These are phyloP conservation scores for Cerrena zonata DNA, from an alignment of 1,284 basidiomycete genomes.

Conservation along the genomic window DNA sequence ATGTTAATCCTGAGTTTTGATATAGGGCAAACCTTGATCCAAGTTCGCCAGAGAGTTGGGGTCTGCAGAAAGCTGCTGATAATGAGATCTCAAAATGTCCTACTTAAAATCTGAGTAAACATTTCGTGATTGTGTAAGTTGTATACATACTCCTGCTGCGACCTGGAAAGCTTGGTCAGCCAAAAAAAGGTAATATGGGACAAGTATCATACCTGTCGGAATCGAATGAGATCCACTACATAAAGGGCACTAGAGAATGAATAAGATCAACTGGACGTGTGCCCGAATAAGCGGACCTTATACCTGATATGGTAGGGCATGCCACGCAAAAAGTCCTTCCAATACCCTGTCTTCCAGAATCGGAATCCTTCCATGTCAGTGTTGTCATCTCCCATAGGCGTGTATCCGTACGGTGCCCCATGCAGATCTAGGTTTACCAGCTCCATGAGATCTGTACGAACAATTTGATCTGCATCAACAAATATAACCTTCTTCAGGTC, in stretches of 20 bases:
- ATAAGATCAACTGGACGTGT: neutral
- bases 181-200: conserved; percentile 6
- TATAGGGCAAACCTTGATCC: conserved; percentile 69
- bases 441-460: conserved; percentile 90
- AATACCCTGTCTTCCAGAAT: conserved; percentile 97
- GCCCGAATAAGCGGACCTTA: conserved; percentile 13
- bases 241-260: conserved; percentile 72
- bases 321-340: conserved; percentile 80
- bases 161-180: conserved; percentile 38
- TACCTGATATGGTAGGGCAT: conserved; percentile 89
- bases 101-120: conserved; percentile 25
- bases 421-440: conserved; percentile 86
- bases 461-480: conserved; percentile 96
- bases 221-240: conserved; percentile 91
- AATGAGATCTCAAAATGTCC: conserved; percentile 88
- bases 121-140: neutral
- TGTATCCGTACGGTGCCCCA: conserved; percentile 89
- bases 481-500: conserved; percentile 98
- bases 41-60: conserved; percentile 91
- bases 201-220: conserved; percentile 64
- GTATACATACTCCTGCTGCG: conserved; percentile 67
- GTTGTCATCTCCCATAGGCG: conserved; percentile 95
- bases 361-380: conserved; percentile 94
- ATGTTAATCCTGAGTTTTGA: neutral
- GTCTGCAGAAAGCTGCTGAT: conserved; percentile 89